Base-by-base conservation (phyloP, 2,329 filamentous ascomycete genomes). In the Curvularia eragrostidis region DNA sequence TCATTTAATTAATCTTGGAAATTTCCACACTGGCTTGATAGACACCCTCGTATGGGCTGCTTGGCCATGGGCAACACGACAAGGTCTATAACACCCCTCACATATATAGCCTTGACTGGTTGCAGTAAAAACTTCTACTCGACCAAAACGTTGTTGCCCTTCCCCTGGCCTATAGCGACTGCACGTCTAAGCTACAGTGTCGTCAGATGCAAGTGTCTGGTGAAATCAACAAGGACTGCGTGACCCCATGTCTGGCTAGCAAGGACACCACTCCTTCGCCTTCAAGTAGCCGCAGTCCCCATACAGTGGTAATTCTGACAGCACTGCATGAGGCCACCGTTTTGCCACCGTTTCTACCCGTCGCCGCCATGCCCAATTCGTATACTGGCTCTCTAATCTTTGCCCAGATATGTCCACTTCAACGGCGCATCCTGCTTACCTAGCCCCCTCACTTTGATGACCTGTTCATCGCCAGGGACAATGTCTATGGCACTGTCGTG, bases 401-500 rank as follows among this genome's bases (percentile, higher is more conserved):
- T 74, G 26, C 79, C 80, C 62, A 82, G 72, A 67, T 80, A 82
- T 48, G 72, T 79, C 80, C 80, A 82, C 61, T 69, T 72, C 65
- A 82, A 62, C 26, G 75, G 71, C 57, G 69, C 57, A 56, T 81
- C 77, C 51, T 74, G 70, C 52, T 68, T 61, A 28, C 69, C 72
- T 58, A 82, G 61, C 3, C 79, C 80, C 66, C 66, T 76, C 57
- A 82, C 79, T 54, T 65, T 75, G 63, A 82, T 75, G 44, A 77
- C 62, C 65, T 86, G 84, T 58, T 82, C 81, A 66, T 86, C 84
- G 6, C 84, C 84, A n/a, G 85, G 85, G 5, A 85, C 81, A 57
- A 86, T 70, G 66, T 87, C 85, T 52, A 87, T 78, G 8, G 83
- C 84, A 66, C 83, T 86, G 68, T 87, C 84, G 50, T 81, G 79